A percentile compares a stretch with the other conserved stretches of the same genome.
Conservation (phyloP, 192 early-diverging fungal genomes). For the Umbelopsis isabellina region DNA sequence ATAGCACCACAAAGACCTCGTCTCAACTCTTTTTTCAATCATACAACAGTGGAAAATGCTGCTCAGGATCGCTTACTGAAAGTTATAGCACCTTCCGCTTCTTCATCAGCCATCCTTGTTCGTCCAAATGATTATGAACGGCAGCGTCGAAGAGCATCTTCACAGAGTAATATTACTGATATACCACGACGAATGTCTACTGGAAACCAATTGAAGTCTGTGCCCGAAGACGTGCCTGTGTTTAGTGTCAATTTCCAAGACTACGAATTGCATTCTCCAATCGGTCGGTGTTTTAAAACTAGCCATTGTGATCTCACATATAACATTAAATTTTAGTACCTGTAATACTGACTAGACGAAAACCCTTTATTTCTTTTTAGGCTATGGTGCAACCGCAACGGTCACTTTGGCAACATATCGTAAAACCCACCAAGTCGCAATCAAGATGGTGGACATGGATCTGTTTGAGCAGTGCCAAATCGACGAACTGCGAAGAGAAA, state of each 20-base stretch:
- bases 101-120: constrained; percentile 16
- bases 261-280: constrained; percentile 23
- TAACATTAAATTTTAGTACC: too few relatives aligned
- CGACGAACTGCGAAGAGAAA: constrained; percentile 29
- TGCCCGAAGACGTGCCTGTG: constrained; percentile 6
- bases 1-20: background rate
- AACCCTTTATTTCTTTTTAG: constrained; percentile 11
- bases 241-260: constrained; percentile 21
- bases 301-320: background rate
- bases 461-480: constrained; percentile 14
- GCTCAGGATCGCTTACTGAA: constrained; percentile 10
- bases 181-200: constrained; percentile 4
- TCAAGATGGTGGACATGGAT: constrained; percentile 30
- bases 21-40: constrained; percentile 2
- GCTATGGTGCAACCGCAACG: constrained; percentile 35
- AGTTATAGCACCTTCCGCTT: background rate
- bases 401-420: constrained; percentile 31
- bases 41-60: background rate
- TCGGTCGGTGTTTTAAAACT: constrained; percentile 14
- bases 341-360: background rate
- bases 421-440: constrained; percentile 28
- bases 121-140: constrained; percentile 15
- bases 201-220: constrained; percentile 3
- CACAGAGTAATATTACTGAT: constrained; percentile 3
- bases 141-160: constrained; percentile 4